Evolutionary conservation across 2,329 filamentous ascomycete genomes (phyloP).

Genomic region (Fusarium hainanense): DNA sequence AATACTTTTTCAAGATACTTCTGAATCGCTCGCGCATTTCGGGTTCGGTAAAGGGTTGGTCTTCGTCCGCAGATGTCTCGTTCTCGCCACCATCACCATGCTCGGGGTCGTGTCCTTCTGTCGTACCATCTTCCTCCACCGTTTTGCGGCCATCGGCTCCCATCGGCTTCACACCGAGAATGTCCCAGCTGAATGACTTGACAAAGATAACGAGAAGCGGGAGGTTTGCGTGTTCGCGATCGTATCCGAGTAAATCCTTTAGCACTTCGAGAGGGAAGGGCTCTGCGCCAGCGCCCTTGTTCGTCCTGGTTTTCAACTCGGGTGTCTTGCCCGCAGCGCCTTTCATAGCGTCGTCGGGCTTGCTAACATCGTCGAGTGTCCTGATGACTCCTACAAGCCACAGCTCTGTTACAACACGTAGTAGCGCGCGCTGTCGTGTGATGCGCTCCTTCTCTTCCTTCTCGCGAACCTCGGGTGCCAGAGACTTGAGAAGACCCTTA

Average conservation of each 20-base stretch:
- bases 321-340: conserved; percentile 71
- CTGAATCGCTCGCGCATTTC: conserved; percentile 88
- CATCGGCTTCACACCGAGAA: conserved; percentile 80
- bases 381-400: conserved; percentile 92
- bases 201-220: conserved; percentile 94
- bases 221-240: conserved; percentile 90
- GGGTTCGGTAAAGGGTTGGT: conserved; percentile 78
- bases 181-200: conserved; percentile 96
- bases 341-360: conserved; percentile 72
- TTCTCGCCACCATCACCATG: conserved; percentile 55
- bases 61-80: conserved; percentile 57
- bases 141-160: conserved; percentile 84
- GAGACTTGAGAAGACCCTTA: conserved; percentile 80
- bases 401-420: conserved; percentile 92
- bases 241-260: conserved; percentile 93
- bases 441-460: conserved; percentile 96
- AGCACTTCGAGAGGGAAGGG: conserved; percentile 97
- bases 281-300: conserved; percentile 75
- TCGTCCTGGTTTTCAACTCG: conserved; percentile 66
- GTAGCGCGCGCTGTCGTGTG: conserved; percentile 82
- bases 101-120: conserved; percentile 50
- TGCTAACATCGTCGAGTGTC: conserved; percentile 76
- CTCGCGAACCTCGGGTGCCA: conserved; percentile 85
- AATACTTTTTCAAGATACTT: conserved; percentile 86
- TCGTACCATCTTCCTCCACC: conserved; percentile 83